Evolutionary conservation across 208 protist genomes (phyloP), one percentile per base, ranked within the genome.

Genomic region (Balamuthia mandrillaris): DNA sequence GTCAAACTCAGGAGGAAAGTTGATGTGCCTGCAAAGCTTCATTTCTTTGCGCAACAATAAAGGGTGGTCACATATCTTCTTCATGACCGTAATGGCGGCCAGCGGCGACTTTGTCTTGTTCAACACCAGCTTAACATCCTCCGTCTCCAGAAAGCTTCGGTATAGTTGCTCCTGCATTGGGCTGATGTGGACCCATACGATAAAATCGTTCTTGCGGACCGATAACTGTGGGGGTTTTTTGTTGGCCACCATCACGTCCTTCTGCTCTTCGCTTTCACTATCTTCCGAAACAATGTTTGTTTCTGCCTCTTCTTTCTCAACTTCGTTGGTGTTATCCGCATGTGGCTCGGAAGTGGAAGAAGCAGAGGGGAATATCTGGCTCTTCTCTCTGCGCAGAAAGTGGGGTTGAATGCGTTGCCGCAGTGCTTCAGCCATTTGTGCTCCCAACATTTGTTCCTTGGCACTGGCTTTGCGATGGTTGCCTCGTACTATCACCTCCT

Each of bases 201-300:
- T 78, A 27, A 86, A 77, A 35, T 86, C 81, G n/a, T 86, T 86
- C 81, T 66, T 86, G 1, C 66, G n/a, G 14, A 63, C 63, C 27
- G 77, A 68, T n/a, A n/a, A n/a, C n/a, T n/a, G n/a, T n/a, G n/a
- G n/a, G n/a, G n/a, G n/a, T n/a, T n/a, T n/a, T n/a, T n/a, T n/a
- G n/a, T n/a, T n/a, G n/a, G n/a, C n/a, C n/a, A n/a, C n/a, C n/a
- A n/a, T n/a, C n/a, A n/a, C n/a, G n/a, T n/a, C n/a, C n/a, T n/a
- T n/a, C n/a, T n/a, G n/a, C n/a, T n/a, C n/a, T n/a, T n/a, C n/a
- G n/a, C n/a, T n/a, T n/a, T n/a, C n/a, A n/a, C n/a, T n/a, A n/a
- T n/a, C n/a, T n/a, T n/a, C n/a, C n/a, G n/a, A n/a, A n/a, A n/a
- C 1, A 83, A 31, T 21, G 56, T 56, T 31, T 83, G 51, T 39